A percentile compares a stretch with the other conserved stretches of the same genome.
These are phyloP conservation scores for Dichotomocladium elegans DNA, from an alignment of 371 early-diverging fungal species.

Conservation along the genomic window DNA sequence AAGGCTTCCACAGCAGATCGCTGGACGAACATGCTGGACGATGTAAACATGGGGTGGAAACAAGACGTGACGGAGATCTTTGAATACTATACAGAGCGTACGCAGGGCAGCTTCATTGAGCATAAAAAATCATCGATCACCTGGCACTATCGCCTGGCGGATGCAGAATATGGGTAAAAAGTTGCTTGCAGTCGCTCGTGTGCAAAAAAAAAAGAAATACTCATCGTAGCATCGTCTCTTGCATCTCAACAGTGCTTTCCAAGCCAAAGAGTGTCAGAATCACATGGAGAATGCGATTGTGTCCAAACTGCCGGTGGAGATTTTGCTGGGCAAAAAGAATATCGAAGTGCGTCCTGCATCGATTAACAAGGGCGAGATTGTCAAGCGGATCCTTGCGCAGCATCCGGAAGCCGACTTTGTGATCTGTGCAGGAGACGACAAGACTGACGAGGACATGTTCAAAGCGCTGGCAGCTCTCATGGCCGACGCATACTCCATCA, in stretches of 20 bases:
- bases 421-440: conserved; percentile 95
- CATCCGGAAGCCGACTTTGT: conserved; percentile 79
- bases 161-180: conserved; percentile 28
- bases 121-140: conserved; percentile 80
- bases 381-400: conserved; percentile 67
- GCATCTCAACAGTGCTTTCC: conserved; percentile 43
- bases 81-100: conserved; percentile 86
- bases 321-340: conserved; percentile 94
- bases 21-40: conserved; percentile 84
- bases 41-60: conserved; percentile 85
- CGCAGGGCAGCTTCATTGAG: conserved; percentile 84
- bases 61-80: conserved; percentile 88
- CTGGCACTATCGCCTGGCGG: conserved; percentile 91
- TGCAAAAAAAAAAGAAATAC: background rate
- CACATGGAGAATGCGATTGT: conserved; percentile 81
- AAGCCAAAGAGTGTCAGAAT: conserved; percentile 90
- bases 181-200: background rate
- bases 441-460: conserved; percentile 97
- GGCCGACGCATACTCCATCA: conserved; percentile 50
- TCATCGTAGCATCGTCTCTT: background rate
- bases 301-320: conserved; percentile 87
- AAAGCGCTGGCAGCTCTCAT: conserved; percentile 19
- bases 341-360: conserved; percentile 86
- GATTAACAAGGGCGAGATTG: conserved; percentile 91
- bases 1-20: conserved; percentile 68